phyloP scores from a whole-genome alignment of 768 basidiomycete species.

The Phanerochaete sordida region DNA sequence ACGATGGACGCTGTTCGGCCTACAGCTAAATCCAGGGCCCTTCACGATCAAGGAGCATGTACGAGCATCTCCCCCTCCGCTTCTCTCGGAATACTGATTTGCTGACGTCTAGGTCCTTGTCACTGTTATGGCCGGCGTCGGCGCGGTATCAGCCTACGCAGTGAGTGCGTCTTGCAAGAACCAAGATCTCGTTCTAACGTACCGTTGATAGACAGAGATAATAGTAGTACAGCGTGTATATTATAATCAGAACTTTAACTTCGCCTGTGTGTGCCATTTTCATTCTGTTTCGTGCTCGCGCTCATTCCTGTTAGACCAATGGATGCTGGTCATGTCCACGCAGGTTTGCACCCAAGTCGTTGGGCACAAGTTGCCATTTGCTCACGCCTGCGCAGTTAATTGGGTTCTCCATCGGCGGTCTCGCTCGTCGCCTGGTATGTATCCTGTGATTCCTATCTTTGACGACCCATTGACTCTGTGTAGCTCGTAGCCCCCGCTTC shows the following conservation, averaged over 20 bases:
- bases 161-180: conserved; percentile 21
- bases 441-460: not conserved
- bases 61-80: conserved; percentile 45
- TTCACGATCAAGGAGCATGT: conserved; percentile 82
- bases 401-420: conserved; percentile 30
- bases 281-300: not conserved
- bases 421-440: conserved; percentile 31
- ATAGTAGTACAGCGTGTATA: conserved; percentile 74
- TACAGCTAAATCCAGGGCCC: conserved; percentile 67
- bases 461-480: not conserved
- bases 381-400: conserved; percentile 16
- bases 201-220: conserved; percentile 50
- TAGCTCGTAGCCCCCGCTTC: conserved; percentile 31
- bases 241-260: conserved; percentile 62
- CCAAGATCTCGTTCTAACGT: not conserved
- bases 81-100: not conserved
- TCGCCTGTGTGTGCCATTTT: conserved; percentile 45
- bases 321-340: conserved; percentile 28
- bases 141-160: conserved; percentile 60
- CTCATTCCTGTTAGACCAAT: conserved; percentile 18
- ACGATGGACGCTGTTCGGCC: conserved; percentile 48
- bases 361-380: not conserved
- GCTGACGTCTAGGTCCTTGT: conserved; percentile 46
- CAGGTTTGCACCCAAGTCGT: conserved; percentile 14
- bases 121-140: conserved; percentile 68